Evolutionary conservation across 1,284 basidiomycete species (phyloP), one percentile per base, ranked within the genome.

Genomic region (Rhodotorula sp.): DNA sequence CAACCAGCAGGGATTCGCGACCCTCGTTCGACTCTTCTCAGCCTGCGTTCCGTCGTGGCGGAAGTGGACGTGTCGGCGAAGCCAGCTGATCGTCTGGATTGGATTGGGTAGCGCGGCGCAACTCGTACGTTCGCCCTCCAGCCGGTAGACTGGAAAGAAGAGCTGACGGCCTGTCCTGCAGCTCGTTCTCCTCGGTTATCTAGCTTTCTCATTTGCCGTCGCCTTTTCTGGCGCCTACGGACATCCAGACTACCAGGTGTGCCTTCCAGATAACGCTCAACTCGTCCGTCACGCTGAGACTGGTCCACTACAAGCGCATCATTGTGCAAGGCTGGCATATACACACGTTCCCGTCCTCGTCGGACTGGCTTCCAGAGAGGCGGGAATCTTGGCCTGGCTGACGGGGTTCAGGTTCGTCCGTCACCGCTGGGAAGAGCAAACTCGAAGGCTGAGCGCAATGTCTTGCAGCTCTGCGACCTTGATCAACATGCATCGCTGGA

Each of bases 401-500:
- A 63, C 64, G 15, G 59, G 67, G 10, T 37, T 30, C 24, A 20
- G 34, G 40, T 58, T 13, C 50, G 47, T 24, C 34, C 34, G 26
- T 31, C 30, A 13, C 37, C 24, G 28, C 28, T 16, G 28, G 15
- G 16, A 18, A 30, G 6, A 44, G 40, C 30, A 28, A 28, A 20
- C 30, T 44, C 57, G n/a, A 15, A 3, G 3, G 20, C 22, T n/a
- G 20, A 22, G 3, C 26, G 20, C 48, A 6, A 4, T 44, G 20
- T 9, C 22, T 22, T 16, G 15, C 63, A 53, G 53, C 10, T 47
- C 46, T 18, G 20, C 61, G 1, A 65, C 67, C 4, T 44, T 69
- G 15, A 55, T 50, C 15, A 9, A n/a, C 11, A 31, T 69, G 0
- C 67, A 69, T 57, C 67, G 67, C 10, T 69, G 63, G 63, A 51